A percentile compares a stretch with the other conserved stretches of the same genome.
phyloP scores from a whole-genome alignment of 2,329 filamentous ascomycete species.

The Thelonectria rubi region DNA sequence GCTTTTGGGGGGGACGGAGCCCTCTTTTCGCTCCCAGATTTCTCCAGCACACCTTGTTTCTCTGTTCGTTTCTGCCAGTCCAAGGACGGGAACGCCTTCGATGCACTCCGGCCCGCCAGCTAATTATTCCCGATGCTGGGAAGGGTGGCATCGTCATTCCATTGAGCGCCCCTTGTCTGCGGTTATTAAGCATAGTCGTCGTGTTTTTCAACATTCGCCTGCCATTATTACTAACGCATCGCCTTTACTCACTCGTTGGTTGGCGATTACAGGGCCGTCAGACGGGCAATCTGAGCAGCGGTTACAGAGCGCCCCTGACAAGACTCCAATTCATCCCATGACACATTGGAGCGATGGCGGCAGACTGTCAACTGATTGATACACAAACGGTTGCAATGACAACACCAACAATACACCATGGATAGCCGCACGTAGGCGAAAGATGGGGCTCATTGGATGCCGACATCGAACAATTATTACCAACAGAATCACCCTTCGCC shows the following conservation, averaged over 20 bases:
- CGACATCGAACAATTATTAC: conserved; percentile 36
- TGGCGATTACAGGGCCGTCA: neutral
- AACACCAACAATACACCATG: conserved; percentile 14
- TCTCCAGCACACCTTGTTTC: conserved; percentile 4
- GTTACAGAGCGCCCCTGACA: neutral
- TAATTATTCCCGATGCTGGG: conserved; percentile 27
- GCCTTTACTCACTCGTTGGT: neutral
- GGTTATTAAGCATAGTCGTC: neutral
- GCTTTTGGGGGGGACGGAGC: conserved; percentile 13
- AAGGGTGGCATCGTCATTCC: conserved; percentile 13
- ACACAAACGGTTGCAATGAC: neutral
- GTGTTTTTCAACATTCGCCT: neutral
- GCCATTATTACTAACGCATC: neutral
- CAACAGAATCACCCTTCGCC: conserved; percentile 29
- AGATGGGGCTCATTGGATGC: conserved; percentile 24
- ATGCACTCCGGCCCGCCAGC: conserved; percentile 26
- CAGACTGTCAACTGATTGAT: neutral
- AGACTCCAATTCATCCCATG: neutral
- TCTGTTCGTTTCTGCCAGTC: too few relatives aligned
- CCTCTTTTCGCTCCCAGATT: neutral
- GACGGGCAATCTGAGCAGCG: neutral
- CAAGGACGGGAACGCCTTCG: conserved; percentile 13
- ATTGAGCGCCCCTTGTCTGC: neutral
- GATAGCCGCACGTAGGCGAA: conserved; percentile 33
- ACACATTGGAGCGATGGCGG: neutral